Evolutionary conservation across 2,329 filamentous ascomycete species (phyloP).

Genomic region (Fusarium paranaense): DNA sequence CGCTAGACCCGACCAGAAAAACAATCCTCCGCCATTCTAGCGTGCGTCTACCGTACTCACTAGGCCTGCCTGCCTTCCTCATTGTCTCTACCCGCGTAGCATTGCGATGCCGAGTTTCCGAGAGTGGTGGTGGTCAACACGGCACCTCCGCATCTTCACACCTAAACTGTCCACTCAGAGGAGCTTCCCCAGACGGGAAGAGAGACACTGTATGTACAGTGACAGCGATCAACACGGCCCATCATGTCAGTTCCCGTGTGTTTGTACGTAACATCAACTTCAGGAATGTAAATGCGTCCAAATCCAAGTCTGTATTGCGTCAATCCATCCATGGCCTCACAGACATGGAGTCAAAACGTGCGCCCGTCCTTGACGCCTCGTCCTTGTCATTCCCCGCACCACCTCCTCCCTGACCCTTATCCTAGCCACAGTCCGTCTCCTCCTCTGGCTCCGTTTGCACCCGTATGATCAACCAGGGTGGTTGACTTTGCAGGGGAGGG

Average conservation of each 20-base stretch:
- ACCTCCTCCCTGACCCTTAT: slow-evolving; percentile 1
- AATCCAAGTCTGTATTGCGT: neutral
- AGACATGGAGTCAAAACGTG: neutral
- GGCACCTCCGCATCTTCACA: slow-evolving; percentile 35
- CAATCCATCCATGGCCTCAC: slow-evolving; percentile 4
- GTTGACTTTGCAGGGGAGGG: neutral
- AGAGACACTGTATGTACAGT: neutral
- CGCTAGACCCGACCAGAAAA: neutral
- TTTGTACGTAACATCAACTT: slow-evolving; percentile 1
- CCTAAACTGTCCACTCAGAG: slow-evolving; percentile 2
- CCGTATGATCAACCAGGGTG: neutral
- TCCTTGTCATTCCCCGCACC: slow-evolving; percentile 13
- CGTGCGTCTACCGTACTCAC: neutral
- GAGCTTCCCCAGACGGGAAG: neutral
- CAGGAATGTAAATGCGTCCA: neutral
- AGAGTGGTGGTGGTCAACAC: slow-evolving; percentile 14
- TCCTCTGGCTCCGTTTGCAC: neutral
- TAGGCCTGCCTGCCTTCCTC: neutral
- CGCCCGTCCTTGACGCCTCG: neutral
- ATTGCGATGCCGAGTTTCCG: slow-evolving; percentile 34
- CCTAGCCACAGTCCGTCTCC: slow-evolving; percentile 2
- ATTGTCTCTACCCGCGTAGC: neutral
- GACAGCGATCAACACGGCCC: neutral
- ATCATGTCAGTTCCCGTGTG: neutral
- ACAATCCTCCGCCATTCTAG: neutral